Conservation (phyloP, 495 filamentous ascomycete species). For the Glutinoglossum americanum region DNA sequence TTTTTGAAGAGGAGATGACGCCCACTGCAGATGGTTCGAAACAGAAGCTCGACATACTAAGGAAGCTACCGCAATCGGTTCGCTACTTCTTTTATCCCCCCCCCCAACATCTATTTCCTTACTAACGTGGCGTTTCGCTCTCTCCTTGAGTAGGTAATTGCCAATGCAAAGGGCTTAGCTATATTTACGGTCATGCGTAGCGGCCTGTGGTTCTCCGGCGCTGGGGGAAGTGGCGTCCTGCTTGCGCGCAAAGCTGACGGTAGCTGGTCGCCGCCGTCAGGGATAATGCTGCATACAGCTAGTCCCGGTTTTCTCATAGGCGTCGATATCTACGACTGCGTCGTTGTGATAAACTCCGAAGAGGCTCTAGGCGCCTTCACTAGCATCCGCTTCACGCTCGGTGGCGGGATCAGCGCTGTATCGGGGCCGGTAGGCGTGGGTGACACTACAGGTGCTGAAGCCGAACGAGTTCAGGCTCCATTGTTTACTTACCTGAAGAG, state of each 20-base stretch:
- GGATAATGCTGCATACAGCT: slow-evolving; percentile 56
- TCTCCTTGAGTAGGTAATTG: slow-evolving; percentile 31
- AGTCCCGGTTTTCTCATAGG: slow-evolving; percentile 75
- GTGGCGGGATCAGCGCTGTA: slow-evolving; percentile 52
- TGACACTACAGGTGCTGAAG: slow-evolving; percentile 40
- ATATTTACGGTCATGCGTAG: slow-evolving; percentile 90
- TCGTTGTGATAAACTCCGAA: slow-evolving; percentile 71
- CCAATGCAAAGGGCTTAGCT: slow-evolving; percentile 66
- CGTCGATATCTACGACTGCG: slow-evolving; percentile 84
- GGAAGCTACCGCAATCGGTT: slow-evolving; percentile 58
- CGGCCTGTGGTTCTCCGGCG: slow-evolving; percentile 75
- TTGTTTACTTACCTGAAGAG: slow-evolving; percentile 81
- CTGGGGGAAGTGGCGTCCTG: slow-evolving; percentile 65
- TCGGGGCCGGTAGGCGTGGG: slow-evolving; percentile 63
- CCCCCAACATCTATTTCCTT: neutral
- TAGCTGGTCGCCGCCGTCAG: slow-evolving; percentile 73
- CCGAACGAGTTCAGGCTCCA: slow-evolving; percentile 45
- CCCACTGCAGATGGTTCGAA: slow-evolving; percentile 33
- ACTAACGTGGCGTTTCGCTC: neutral
- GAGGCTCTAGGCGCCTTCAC: slow-evolving; percentile 65
- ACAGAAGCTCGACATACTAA: slow-evolving; percentile 44
- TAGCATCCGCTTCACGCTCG: slow-evolving; percentile 51
- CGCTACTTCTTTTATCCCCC: slow-evolving; percentile 5
- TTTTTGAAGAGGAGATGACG: slow-evolving; percentile 19
- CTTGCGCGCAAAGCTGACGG: slow-evolving; percentile 61